Percentiles rank a stretch among this genome's conserved stretches.
These are phyloP conservation scores for Kwoniella sp. DNA, from an alignment of 768 basidiomycete genomes.

Conservation along the genomic window DNA sequence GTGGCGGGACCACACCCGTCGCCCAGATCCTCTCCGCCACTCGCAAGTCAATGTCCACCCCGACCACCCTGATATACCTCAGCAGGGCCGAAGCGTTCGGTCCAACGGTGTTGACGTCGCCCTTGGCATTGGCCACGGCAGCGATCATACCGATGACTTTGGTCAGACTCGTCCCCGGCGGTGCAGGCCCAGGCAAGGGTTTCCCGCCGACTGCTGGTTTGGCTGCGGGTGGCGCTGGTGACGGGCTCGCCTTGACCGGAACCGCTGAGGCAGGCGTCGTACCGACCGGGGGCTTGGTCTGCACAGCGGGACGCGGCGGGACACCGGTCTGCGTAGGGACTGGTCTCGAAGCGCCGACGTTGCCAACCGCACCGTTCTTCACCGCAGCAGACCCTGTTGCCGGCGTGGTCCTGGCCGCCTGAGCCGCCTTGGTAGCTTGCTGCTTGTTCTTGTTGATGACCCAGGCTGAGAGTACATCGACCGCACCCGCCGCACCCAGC, in stretches of 20 bases:
- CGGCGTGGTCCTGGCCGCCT: conserved; percentile 5
- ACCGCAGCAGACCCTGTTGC: background rate
- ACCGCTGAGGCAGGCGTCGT: background rate
- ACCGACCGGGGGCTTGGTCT: background rate
- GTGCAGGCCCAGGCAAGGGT: conserved; percentile 30
- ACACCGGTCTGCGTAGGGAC: background rate
- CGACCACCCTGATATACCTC: conserved; percentile 38
- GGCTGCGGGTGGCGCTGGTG: background rate
- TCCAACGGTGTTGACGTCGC: conserved; percentile 40
- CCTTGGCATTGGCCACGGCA: conserved; percentile 34
- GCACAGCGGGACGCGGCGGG: background rate
- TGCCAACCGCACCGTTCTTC: background rate
- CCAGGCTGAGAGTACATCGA: conserved; percentile 41
- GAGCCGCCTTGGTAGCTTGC: conserved; percentile 26
- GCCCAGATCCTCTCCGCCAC: conserved; percentile 41
- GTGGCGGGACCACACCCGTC: conserved; percentile 37
- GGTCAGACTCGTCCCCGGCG: conserved; percentile 34
- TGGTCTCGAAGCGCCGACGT: background rate
- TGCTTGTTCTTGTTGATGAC: conserved; percentile 40
- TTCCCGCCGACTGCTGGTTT: conserved; percentile 13
- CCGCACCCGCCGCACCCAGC: conserved; percentile 37
- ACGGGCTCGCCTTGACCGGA: too few relatives aligned
- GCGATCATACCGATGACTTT: conserved; percentile 44
- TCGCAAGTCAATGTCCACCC: conserved; percentile 36
- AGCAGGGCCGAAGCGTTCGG: conserved; percentile 36